These are phyloP conservation scores for Neurospora hispaniola DNA, from an alignment of 495 filamentous ascomycete species.

Conservation along the genomic window DNA sequence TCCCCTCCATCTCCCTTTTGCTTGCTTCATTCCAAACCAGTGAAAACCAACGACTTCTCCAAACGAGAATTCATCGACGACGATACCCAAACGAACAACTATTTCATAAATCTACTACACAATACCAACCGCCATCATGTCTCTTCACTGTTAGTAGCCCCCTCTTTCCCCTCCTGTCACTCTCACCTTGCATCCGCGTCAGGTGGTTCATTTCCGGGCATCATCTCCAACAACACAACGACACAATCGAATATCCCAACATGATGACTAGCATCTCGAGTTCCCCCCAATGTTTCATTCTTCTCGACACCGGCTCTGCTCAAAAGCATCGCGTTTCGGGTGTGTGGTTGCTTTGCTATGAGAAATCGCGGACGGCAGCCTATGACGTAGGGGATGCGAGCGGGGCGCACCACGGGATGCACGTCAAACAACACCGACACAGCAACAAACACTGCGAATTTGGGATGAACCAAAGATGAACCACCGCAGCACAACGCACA, in stretches of 20 bases:
- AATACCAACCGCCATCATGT: constrained; percentile 34
- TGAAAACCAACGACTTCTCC: constrained; percentile 1
- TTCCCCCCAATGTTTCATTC: background rate
- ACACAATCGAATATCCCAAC: background rate
- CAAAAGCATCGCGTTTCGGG: background rate
- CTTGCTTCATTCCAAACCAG: constrained; percentile 4
- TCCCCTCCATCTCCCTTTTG: constrained; percentile 1
- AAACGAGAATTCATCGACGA: background rate
- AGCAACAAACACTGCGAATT: background rate
- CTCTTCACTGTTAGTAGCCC: constrained; percentile 44
- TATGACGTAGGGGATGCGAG: background rate
- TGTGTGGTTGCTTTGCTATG: background rate
- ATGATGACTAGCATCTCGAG: background rate
- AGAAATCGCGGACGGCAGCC: background rate
- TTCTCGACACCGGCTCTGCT: background rate
- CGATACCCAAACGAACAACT: background rate
- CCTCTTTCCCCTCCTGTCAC: background rate
- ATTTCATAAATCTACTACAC: background rate
- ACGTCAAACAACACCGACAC: background rate
- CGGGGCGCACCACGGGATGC: background rate
- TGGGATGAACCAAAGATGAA: background rate
- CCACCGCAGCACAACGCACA: background rate
- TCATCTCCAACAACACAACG: background rate
- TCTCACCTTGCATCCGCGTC: background rate
- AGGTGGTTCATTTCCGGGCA: background rate